Base-by-base conservation (phyloP, 441 rosid genomes). In the Codiaeum variegatum region DNA sequence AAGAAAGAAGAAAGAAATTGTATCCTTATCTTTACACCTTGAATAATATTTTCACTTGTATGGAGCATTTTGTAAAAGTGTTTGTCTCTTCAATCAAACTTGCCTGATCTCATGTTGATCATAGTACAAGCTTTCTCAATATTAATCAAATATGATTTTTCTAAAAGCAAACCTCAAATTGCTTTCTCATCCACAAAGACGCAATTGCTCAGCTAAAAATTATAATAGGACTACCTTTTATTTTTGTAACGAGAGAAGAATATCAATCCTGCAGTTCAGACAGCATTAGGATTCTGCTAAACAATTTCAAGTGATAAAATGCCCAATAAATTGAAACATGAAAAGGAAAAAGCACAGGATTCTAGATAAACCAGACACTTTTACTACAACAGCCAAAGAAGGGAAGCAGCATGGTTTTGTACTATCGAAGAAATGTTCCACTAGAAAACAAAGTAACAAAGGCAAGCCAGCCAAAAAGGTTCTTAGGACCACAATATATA, bases 401-500 rank as follows among this genome's bases (percentile, higher is more conserved):
- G 54, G 80, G 77, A 84, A 75, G 83, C 73, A 84, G 80, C 85
- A 85, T 24, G 83, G 93, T 75, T 78, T 81, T 62, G 64, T 44
- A 84, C 72, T 75, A 71, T 74, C 61, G 60, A 70, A 54, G 70
- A 80, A 78, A 72, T 36, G 81, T 77, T 79, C 82, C 77, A 83
- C 73, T 55, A 66, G 76, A 78, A 70, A 83, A 77, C 65, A 58
- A 75, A 81, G 83, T 77, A 86, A 78, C 78, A 78, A 42, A 83
- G 84, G 83, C 84, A 80, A 62, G 85, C 82, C 64, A 77, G 79
- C 80, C 75, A 80, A 77, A 85, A 75, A 76, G 94, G 97, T 85
- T 89, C 86, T 87, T 68, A 77, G 93, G 82, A 85, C 77, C 77
- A 74, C 76, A 82, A 69, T 64, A 77, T 60, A 66, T 66, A 76